A percentile compares a stretch with the other conserved stretches of the same genome.
Conservation (phyloP, 768 basidiomycete genomes). For the Cystobasidium onofrii region DNA sequence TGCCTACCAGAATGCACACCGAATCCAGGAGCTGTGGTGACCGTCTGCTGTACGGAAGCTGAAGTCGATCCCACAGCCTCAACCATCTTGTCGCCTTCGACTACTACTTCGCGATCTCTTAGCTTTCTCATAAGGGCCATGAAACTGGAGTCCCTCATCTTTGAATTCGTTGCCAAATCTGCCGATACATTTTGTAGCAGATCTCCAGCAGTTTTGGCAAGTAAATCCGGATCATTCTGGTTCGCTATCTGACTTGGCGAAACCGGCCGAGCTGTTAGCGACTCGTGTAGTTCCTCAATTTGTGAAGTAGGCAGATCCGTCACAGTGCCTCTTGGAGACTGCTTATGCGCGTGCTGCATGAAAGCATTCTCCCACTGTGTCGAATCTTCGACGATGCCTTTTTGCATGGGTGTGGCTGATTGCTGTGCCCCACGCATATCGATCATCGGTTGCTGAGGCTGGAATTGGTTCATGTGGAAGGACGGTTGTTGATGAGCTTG, state of each 20-base stretch:
- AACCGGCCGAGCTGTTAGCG: slow-evolving; percentile 31
- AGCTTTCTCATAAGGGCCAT: slow-evolving; percentile 77
- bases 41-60: neutral
- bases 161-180: slow-evolving; percentile 64
- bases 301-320: neutral
- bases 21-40: neutral
- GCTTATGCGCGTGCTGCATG: slow-evolving; percentile 33
- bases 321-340: neutral
- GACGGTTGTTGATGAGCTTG: neutral
- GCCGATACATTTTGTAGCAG: slow-evolving; percentile 60
- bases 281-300: slow-evolving; percentile 19
- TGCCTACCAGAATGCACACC: neutral
- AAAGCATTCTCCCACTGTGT: slow-evolving; percentile 41
- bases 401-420: neutral
- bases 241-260: slow-evolving; percentile 34
- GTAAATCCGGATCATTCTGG: slow-evolving; percentile 52
- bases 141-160: slow-evolving; percentile 77
- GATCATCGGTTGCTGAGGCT: neutral
- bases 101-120: slow-evolving; percentile 65
- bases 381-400: neutral
- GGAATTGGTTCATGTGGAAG: neutral
- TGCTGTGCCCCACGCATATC: neutral
- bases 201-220: slow-evolving; percentile 69
- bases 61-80: slow-evolving; percentile 18
- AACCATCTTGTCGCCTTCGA: slow-evolving; percentile 72